Percentiles rank a stretch among this genome's conserved stretches.
Evolutionary conservation across 768 basidiomycete genomes (phyloP).

Genomic region (Xanthoconium stramineum): DNA sequence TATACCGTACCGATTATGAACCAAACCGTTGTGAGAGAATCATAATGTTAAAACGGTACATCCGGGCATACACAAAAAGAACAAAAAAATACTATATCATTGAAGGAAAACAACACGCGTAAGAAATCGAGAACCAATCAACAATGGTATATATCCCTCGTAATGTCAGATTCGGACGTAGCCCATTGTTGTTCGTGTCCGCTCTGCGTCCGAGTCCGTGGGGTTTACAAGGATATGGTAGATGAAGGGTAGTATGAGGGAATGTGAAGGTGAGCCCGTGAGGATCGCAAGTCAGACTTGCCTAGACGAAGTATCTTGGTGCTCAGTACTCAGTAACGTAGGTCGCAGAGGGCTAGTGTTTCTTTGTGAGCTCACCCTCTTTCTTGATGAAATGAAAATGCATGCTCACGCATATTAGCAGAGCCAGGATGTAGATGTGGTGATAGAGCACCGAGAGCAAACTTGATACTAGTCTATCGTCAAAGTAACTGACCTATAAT

Average conservation of each 20-base stretch:
- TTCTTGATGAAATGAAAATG: neutral
- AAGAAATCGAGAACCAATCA: slow-evolving; percentile 2
- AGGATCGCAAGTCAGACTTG: neutral
- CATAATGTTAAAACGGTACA: slow-evolving; percentile 11
- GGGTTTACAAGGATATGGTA: neutral
- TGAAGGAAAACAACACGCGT: too few species aligned
- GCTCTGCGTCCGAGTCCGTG: neutral
- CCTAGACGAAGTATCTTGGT: slow-evolving; percentile 3
- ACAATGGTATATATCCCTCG: slow-evolving; percentile 12
- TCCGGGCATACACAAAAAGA: neutral
- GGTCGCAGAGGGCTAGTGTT: slow-evolving; percentile 10
- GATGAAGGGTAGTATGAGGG: neutral
- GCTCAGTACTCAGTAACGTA: neutral
- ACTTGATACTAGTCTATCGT: too few species aligned
- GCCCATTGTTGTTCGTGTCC: slow-evolving; percentile 24
- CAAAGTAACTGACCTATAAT: slow-evolving; percentile 53
- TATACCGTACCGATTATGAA: neutral
- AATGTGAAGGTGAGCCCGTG: neutral
- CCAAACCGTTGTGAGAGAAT: neutral
- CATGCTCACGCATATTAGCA: slow-evolving; percentile 20
- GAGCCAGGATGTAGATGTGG: slow-evolving; percentile 9
- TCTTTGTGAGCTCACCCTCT: slow-evolving; percentile 4
- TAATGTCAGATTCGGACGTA: slow-evolving; percentile 21
- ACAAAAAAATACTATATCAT: too few species aligned
- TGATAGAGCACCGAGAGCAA: slow-evolving; percentile 50